Evolutionary conservation across 768 basidiomycete species (phyloP).

Genomic region (Vararia minispora): DNA sequence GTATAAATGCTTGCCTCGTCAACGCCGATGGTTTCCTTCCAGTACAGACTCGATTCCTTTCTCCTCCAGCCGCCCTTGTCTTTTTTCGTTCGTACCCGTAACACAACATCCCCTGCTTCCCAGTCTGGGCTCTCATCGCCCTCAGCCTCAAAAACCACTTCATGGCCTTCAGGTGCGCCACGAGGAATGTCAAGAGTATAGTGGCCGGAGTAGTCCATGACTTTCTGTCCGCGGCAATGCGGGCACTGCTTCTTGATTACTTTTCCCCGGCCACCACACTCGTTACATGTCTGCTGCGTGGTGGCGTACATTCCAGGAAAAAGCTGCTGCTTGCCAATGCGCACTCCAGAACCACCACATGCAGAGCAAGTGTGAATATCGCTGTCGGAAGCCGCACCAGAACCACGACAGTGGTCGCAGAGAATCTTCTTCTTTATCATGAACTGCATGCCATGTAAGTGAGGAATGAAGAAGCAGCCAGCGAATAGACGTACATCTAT

Average conservation of each 20-base stretch:
- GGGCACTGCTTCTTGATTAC: conserved; percentile 70
- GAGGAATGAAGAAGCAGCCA: neutral
- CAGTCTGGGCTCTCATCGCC: conserved; percentile 94
- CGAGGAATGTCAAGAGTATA: conserved; percentile 79
- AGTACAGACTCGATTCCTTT: conserved; percentile 86
- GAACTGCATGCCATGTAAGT: conserved; percentile 45
- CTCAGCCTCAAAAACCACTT: conserved; percentile 92
- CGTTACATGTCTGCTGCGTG: conserved; percentile 70
- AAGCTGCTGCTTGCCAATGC: conserved; percentile 83
- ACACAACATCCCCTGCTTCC: conserved; percentile 89
- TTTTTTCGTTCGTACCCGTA: conserved; percentile 71
- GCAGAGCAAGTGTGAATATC: conserved; percentile 82
- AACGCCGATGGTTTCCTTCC: conserved; percentile 82
- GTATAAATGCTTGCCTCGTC: conserved; percentile 57
- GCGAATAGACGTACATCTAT: conserved; percentile 55
- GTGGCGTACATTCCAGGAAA: conserved; percentile 97
- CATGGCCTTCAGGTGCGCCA: conserved; percentile 89
- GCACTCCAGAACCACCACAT: conserved; percentile 80
- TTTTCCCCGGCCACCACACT: conserved; percentile 78
- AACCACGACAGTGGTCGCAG: conserved; percentile 94
- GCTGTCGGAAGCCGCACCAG: conserved; percentile 81
- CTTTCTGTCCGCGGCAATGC: conserved; percentile 74
- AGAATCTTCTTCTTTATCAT: conserved; percentile 85
- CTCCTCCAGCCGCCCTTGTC: conserved; percentile 75
- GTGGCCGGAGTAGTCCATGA: conserved; percentile 67